Base-by-base conservation (phyloP, 164 flowering plant species). In the Malania oleifera region DNA sequence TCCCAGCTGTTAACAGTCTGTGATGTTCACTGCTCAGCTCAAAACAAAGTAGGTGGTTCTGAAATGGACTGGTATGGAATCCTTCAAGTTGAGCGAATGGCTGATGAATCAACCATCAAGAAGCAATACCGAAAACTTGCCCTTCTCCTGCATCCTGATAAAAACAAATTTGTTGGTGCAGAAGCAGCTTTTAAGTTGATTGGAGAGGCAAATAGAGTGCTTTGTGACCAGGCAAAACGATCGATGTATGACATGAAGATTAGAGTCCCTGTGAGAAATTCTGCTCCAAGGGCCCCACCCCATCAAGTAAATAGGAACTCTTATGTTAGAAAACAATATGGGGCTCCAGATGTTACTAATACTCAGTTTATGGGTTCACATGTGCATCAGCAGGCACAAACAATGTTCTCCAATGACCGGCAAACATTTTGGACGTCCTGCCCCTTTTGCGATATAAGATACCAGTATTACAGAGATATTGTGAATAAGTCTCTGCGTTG, bases 121-220 rank as follows among this genome's bases (percentile, higher is more conserved):
- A 80, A 74, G 52, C 87, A 82, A 29, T 77, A 70, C 60, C 70
- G 76, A 22, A 74, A 70, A 71, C 75, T 82, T 44, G 84, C 84
- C 0, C 68, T 76, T 38, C 25, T 62, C 12, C 75, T 82, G 37
- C 84, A 82, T 67, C 84, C 87, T 14, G 84, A 77, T 50, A 80
- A 82, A 57, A 82, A 80, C 51, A 74, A 76, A 57, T 71, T 76
- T 57, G 44, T 81, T 29, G 82, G 80, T 27, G 77, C 84, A 14
- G 87, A 75, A 62, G 69, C 80, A 62, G 84, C 87, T 60, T 77
- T 80, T 52, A 77, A 82, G 69, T 69, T 82, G 48, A 66, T 82
- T 31, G 75, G 69, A 11, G 82, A 82, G 49, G 84, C 87, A 35
- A 64, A 72, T 28, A 63, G 69, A 19, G 66, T 80, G 28, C 81